phyloP scores from a whole-genome alignment of 768 basidiomycete species.

The Butyriboletus loyo region DNA sequence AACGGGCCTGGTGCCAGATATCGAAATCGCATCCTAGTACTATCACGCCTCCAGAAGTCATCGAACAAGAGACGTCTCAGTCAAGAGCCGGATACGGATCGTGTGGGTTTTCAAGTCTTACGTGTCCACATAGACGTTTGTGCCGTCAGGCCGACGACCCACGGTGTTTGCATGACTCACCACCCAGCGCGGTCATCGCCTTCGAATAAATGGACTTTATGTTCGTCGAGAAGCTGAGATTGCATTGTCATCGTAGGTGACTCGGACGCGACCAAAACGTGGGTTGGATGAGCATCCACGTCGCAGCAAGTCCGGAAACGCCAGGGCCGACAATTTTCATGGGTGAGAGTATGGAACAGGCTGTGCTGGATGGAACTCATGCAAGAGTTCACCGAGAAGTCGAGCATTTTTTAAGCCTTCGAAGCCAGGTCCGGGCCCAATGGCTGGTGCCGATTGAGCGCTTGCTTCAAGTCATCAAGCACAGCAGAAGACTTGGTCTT shows the following conservation, averaged over 20 bases:
- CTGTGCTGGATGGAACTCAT: neutral
- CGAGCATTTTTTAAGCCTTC: neutral
- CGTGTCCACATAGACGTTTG: constrained; percentile 64
- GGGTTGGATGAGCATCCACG: constrained; percentile 41
- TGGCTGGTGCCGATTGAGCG: neutral
- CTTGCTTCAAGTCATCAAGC: neutral
- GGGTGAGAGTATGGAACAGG: neutral
- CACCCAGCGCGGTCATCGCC: constrained; percentile 60
- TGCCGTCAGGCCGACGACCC: constrained; percentile 41
- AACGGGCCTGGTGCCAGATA: constrained; percentile 51
- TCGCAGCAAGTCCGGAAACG: constrained; percentile 73
- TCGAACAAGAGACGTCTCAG: constrained; percentile 28
- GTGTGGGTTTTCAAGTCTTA: constrained; percentile 37
- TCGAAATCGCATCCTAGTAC: neutral
- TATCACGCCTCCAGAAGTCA: constrained; percentile 39
- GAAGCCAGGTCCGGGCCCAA: neutral
- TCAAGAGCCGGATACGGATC: neutral
- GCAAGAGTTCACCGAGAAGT: neutral
- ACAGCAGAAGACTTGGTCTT: neutral
- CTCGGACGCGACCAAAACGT: neutral
- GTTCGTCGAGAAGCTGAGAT: constrained; percentile 62
- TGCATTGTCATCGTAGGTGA: neutral
- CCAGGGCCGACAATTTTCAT: constrained; percentile 69
- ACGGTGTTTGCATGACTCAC: constrained; percentile 83
- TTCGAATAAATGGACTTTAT: constrained; percentile 75